Base-by-base conservation (phyloP, 192 early-diverging fungal species). In the Backusella tuberculispora region DNA sequence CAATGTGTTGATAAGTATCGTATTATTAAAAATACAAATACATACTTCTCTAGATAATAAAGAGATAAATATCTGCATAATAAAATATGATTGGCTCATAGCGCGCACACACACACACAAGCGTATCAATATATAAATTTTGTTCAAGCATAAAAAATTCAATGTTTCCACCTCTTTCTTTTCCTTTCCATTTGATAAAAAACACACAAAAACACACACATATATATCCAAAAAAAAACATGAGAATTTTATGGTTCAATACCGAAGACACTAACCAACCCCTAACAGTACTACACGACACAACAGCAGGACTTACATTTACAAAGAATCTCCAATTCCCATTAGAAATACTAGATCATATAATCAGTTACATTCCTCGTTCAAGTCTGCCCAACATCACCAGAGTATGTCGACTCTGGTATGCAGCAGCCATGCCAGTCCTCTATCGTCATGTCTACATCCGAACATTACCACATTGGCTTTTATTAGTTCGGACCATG, bases 361-460 rank as follows among this genome's bases (percentile, higher is more conserved):
- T 76, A 5, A 37, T 72, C 1, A 24, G 44, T 13, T 53, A 48
- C 19, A 6, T 76, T 29, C 75, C 75, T 8, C 53, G 69, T 9
- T 76, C 75, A 4, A 50, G 42, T 66, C 40, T 76, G 41, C 34
- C 75, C 21, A 14, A 5, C 7, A 5, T 76, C 10, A 13, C 60
- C 12, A 15, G 15, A 14, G 56, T 76, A 2, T 45, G 14, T 10
- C 19, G 43, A 66, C 15, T 21, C 63, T 76, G 68, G 69, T 66
- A 76, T 21, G 10, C 26, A 21, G 24, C 53, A 0, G 56, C 63
- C 15, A 71, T 66, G 68, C 69, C 69, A 9, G 19, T 71, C 1
- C 63, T 76, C 24, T 76, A 76, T 26, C 42, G 34, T 0, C 68
- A 76, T 24, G 7, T 76, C n/a, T 63, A 65, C 46, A 76, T 76